Evolutionary conservation across 352 stramenopile genomes (phyloP), one percentile per base, ranked within the genome.

Genomic region (Pythium vanterpoolii): DNA sequence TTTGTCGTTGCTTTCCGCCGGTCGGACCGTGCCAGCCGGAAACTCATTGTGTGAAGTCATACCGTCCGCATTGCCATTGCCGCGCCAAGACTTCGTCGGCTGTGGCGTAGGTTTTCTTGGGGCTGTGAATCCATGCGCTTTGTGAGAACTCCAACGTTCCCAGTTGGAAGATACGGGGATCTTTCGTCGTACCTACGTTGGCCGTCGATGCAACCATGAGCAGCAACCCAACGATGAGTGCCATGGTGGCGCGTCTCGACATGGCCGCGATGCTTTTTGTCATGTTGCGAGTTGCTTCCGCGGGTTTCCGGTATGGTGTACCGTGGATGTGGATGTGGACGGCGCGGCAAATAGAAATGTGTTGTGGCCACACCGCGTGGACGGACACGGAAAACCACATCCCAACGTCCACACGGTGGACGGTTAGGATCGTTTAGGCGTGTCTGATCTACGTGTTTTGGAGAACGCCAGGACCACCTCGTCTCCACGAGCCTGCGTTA

Each of bases 301-400:
- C n/a, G 28, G 16, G 8, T 55, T 5, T 31, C 47, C 19, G 7
- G 18, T 53, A 16, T 24, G n/a, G n/a, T n/a, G n/a, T n/a, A n/a
- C 46, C 18, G 27, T 26, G 30, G 19, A 4, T 43, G 14, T 36
- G 8, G 33, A 14, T 38, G 51, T 28, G 36, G 36, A 39, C 19
- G 21, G 26, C n/a, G 50, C 19, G 19, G 39, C 19, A 36, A 19
- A 42, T 13, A 13, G 19, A 59, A 49, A 33, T 44, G 19, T 9
- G 27, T 53, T 60, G 11, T 60, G 53, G 43, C 53, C 42, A 47
- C 30, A 39, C 30, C 27, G 21, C 23, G 53, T 60, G 53, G 53
- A 60, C 53, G 53, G 16, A 11, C 28, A n/a, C 23, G 21, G 31
- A 38, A 5, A 23, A 24, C 18, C 10, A 44, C 34, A 33, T 34